Percentiles rank a stretch among this genome's conserved stretches.
phyloP scores from a whole-genome alignment of 2,329 filamentous ascomycete species.

The Penicillium freii region DNA sequence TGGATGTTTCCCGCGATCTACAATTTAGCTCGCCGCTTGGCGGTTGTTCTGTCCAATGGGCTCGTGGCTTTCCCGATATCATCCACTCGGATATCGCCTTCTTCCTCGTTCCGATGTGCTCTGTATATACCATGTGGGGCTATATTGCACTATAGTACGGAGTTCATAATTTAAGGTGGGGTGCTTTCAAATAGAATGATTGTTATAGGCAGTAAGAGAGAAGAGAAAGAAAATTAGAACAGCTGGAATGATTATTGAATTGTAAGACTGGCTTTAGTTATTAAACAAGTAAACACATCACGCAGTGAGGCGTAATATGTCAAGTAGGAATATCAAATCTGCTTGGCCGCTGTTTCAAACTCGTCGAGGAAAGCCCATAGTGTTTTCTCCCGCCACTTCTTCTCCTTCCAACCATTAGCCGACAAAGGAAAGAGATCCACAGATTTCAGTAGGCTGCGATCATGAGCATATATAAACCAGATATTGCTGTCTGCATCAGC shows the following conservation, averaged over 20 bases:
- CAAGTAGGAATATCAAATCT: not conserved
- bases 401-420: constrained; percentile 32
- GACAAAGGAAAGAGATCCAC: constrained; percentile 30
- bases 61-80: not conserved
- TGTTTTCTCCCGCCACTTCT: constrained; percentile 22
- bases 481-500: constrained; percentile 28
- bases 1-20: not conserved
- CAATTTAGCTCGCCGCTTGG: not conserved
- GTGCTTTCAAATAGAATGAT: no score
- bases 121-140: not conserved
- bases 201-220: no score
- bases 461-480: constrained; percentile 35
- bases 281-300: not conserved
- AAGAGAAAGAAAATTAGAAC: no score
- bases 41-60: not conserved
- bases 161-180: not conserved
- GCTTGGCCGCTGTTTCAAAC: constrained; percentile 3
- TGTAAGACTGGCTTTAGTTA: no score
- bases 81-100: not conserved
- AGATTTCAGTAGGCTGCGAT: constrained; percentile 21
- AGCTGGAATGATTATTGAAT: no score
- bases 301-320: not conserved
- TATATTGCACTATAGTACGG: not conserved
- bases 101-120: not conserved
- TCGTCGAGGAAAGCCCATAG: constrained; percentile 26